Conservation (phyloP, 2,329 filamentous ascomycete genomes). For the Stromatinia cepivora region DNA sequence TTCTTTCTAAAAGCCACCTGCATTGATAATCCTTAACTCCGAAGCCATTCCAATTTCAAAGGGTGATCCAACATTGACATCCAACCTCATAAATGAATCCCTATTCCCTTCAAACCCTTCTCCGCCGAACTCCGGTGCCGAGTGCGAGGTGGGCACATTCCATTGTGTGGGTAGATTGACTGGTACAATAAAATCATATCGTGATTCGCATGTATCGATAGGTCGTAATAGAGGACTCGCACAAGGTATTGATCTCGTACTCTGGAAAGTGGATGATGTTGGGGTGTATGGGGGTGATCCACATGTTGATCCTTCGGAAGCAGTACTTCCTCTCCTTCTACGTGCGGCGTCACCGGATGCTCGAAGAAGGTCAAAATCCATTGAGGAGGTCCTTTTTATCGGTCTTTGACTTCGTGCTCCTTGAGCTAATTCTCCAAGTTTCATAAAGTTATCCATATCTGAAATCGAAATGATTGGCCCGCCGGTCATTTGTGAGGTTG, state of each 20-base stretch:
- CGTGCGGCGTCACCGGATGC: conserved; percentile 22
- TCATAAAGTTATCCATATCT: conserved; percentile 22
- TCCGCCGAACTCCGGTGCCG: neutral
- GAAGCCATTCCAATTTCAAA: conserved; percentile 17
- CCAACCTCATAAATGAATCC: conserved; percentile 1
- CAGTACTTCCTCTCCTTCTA: conserved; percentile 9
- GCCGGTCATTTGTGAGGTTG: neutral
- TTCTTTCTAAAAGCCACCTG: neutral
- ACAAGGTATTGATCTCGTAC: neutral
- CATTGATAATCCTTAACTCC: conserved; percentile 14
- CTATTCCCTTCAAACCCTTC: neutral
- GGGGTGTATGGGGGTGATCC: neutral
- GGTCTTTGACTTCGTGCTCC: conserved; percentile 10
- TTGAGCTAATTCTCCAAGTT: conserved; percentile 22
- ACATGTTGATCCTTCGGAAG: conserved; percentile 4
- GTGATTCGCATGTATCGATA: neutral
- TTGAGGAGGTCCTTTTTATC: conserved; percentile 22
- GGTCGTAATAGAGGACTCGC: conserved; percentile 8
- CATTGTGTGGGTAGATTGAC: neutral
- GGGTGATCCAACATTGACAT: conserved; percentile 7
- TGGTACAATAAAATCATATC: conserved; percentile 3
- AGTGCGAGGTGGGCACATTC: neutral
- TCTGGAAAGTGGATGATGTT: conserved; percentile 3
- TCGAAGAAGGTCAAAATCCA: conserved; percentile 18
- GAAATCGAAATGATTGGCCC: conserved; percentile 24